These are phyloP conservation scores for Phytophthora constricta DNA, from an alignment of 352 stramenopile species.

Conservation along the genomic window DNA sequence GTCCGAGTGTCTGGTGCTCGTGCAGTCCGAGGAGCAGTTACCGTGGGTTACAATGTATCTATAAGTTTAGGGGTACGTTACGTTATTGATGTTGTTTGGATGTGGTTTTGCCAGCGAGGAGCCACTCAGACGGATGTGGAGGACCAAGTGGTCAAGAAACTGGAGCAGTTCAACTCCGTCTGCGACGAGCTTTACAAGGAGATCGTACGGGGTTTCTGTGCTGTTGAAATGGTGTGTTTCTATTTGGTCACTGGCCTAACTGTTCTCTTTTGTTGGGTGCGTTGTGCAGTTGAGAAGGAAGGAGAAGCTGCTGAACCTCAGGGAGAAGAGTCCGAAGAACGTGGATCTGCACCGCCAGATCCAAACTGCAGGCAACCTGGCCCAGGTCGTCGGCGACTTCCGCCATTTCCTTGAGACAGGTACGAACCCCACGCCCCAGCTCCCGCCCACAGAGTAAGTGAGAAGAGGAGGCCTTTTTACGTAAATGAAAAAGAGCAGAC, in stretches of 20 bases:
- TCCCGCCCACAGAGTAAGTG: slow-evolving; percentile 38
- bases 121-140: slow-evolving; percentile 50
- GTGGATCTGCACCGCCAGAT: slow-evolving; percentile 88
- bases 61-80: neutral
- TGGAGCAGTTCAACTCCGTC: slow-evolving; percentile 90
- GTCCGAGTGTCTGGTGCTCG: slow-evolving; percentile 72
- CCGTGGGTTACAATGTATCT: slow-evolving; percentile 41
- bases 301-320: slow-evolving; percentile 83
- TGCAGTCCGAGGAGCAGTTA: slow-evolving; percentile 80
- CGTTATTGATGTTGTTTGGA: neutral
- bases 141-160: slow-evolving; percentile 86
- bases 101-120: slow-evolving; percentile 32
- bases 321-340: slow-evolving; percentile 87
- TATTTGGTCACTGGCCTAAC: slow-evolving; percentile 4
- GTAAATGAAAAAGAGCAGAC: slow-evolving; percentile 31
- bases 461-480: slow-evolving; percentile 1
- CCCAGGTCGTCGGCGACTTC: slow-evolving; percentile 85
- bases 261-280: neutral
- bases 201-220: slow-evolving; percentile 54
- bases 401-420: slow-evolving; percentile 84
- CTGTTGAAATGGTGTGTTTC: neutral
- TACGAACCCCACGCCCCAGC: slow-evolving; percentile 37
- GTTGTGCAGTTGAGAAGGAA: slow-evolving; percentile 73
- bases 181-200: slow-evolving; percentile 91
- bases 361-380: slow-evolving; percentile 83